Conservation (phyloP, 306 rosid species). For the Hylodesmum podocarpum region DNA sequence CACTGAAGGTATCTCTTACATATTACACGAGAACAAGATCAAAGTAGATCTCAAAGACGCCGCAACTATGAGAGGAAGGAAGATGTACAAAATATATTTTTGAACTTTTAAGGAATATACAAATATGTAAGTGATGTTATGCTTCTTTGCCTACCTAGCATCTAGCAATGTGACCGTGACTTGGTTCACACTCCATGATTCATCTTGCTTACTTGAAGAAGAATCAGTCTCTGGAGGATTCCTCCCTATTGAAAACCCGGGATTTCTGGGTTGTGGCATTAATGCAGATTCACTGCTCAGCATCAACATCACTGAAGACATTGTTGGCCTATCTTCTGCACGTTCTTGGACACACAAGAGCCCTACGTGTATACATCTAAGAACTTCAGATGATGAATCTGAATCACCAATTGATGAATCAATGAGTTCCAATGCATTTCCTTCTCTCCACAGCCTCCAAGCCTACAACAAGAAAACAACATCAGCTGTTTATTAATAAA, state of each 20-base stretch:
- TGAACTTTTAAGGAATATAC: slow-evolving; percentile 26
- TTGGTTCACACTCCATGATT: slow-evolving; percentile 65
- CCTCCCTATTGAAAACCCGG: slow-evolving; percentile 62
- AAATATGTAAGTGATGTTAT: background rate
- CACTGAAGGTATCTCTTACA: slow-evolving; percentile 14
- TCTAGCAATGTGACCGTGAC: slow-evolving; percentile 68
- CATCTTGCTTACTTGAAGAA: slow-evolving; percentile 62
- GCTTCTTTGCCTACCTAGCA: slow-evolving; percentile 53
- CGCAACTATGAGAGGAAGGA: slow-evolving; percentile 21
- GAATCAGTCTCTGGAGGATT: slow-evolving; percentile 52
- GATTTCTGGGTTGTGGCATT: slow-evolving; percentile 65
- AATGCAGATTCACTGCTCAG: slow-evolving; percentile 59
- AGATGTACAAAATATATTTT: background rate
- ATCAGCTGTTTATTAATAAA: slow-evolving; percentile 11
- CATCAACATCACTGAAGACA: slow-evolving; percentile 67
- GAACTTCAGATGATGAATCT: slow-evolving; percentile 46
- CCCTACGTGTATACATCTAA: slow-evolving; percentile 74
- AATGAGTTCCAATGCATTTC: slow-evolving; percentile 50
- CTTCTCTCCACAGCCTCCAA: slow-evolving; percentile 72
- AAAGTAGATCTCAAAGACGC: slow-evolving; percentile 16
- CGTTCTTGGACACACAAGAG: slow-evolving; percentile 61
- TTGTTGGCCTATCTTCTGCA: slow-evolving; percentile 58
- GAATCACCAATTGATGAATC: slow-evolving; percentile 54
- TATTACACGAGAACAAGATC: slow-evolving; percentile 36
- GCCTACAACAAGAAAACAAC: slow-evolving; percentile 48